Conservation (phyloP, 257 asterid species). For the Solanum clarkiae region DNA sequence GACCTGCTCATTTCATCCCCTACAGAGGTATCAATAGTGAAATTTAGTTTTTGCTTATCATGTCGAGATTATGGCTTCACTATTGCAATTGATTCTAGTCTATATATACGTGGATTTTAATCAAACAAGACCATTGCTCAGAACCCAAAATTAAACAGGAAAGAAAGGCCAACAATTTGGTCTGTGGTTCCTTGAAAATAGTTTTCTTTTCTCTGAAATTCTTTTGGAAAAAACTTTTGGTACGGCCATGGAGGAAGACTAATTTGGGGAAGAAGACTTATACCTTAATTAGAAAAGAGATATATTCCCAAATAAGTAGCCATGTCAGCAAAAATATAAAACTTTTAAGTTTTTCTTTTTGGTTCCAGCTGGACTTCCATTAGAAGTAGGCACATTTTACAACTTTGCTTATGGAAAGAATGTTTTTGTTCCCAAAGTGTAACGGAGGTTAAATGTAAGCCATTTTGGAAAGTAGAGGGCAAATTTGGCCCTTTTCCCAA, state of each 20-base stretch:
- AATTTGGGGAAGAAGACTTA: not conserved
- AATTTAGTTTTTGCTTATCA: not conserved
- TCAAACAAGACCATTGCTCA: not conserved
- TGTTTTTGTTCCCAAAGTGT: not conserved
- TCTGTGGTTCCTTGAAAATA: not conserved
- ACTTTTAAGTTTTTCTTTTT: not conserved
- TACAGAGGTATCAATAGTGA: conserved; percentile 25
- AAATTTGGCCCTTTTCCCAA: not conserved
- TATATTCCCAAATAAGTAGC: not conserved
- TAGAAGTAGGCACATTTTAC: not conserved
- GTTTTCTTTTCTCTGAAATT: not conserved
- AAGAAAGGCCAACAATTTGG: not conserved
- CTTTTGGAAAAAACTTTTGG: not conserved
- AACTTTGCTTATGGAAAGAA: not conserved
- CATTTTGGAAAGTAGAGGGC: not conserved
- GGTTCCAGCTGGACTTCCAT: not conserved
- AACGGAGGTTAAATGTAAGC: not conserved
- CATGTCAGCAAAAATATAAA: not conserved
- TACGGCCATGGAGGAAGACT: not conserved
- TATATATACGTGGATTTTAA: not conserved
- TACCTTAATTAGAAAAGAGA: not conserved
- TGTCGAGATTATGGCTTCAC: not conserved
- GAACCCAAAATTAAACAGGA: not conserved
- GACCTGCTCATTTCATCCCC: conserved; percentile 29
- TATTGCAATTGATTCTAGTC: not conserved